Base-by-base conservation (phyloP, 305 asterid species). In the Fraxinus ornus region DNA sequence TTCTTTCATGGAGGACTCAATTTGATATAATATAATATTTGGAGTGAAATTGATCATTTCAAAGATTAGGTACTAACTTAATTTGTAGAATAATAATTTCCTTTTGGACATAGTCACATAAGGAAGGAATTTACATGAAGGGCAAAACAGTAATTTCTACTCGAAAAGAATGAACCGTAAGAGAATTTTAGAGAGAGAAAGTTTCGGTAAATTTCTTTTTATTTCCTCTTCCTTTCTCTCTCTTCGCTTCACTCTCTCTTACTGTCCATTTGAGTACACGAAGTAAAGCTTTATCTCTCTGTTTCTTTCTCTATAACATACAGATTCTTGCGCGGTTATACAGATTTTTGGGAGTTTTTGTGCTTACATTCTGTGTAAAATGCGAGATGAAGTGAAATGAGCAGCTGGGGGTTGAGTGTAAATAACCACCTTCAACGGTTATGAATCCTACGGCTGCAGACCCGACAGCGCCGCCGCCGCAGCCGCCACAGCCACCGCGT, bases 401-500 rank as follows among this genome's bases (percentile, higher is more conserved):
- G 84, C 19, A 92, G 84, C 91, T 81, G 90, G 85, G 87, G 84
- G 90, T 66, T 89, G 87, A 83, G 83, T 83, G 80, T 74, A 79
- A 78, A 80, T 60, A 39, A 84, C 81, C 36, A 26, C 86, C 81
- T 78, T 78, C 85, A 80, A 85, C 91, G 91, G 93, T 88, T 87
- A 95, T 95, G 98, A 94, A 93, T 92, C 87, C 95, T 88, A 93
- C 89, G 82, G 87, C 92, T 70, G 86, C 90, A 52, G 95, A 92
- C 89, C 97, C 97, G 88, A 88, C 97, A 15, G 95, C 93, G 41
- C 97, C 96, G 44, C 97, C 97, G 71, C 95, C 93, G 41, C 97
- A 87, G 66, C 94, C 92, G 62, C 91, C 90, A 15, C 98, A 95
- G 89, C 97, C 97, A 37, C 98, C 97, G 84, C 92, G 99, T 28